Conservation (phyloP, 805 yeast species). For the Yarrowia divulgata region DNA sequence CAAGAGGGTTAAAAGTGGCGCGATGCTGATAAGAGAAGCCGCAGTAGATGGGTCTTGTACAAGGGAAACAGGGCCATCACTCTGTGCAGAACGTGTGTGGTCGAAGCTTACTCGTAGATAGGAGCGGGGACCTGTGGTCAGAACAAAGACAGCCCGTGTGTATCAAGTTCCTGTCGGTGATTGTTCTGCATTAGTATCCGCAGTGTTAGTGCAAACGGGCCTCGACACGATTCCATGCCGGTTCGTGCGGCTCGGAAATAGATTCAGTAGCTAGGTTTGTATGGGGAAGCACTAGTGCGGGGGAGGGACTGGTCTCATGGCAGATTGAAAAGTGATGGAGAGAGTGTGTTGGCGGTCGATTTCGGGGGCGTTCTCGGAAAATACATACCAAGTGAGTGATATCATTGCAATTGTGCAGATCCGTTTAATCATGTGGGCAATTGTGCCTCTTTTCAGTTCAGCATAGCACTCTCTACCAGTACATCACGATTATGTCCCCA, state of each 20-base stretch:
- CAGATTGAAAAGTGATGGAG: background rate
- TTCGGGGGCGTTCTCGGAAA: background rate
- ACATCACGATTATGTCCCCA: conserved; percentile 4
- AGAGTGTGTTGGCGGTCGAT: background rate
- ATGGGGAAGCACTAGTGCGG: conserved; percentile 33
- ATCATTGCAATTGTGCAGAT: conserved; percentile 1
- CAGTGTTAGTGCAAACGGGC: background rate
- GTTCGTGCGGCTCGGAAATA: conserved; percentile 39
- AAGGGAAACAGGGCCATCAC: background rate
- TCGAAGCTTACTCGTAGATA: no score
- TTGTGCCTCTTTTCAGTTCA: background rate
- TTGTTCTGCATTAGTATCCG: conserved; percentile 8
- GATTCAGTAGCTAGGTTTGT: conserved; percentile 1
- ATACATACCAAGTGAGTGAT: background rate
- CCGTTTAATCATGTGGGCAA: background rate
- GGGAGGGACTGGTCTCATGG: conserved; percentile 21
- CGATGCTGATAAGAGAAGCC: background rate
- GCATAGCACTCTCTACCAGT: no score
- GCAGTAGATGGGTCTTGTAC: background rate
- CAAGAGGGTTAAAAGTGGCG: background rate
- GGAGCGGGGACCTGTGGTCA: no score
- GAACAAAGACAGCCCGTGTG: background rate
- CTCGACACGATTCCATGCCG: conserved; percentile 7
- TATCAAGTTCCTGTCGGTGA: background rate
- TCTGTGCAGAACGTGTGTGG: no score